Base-by-base conservation (phyloP, 306 rosid genomes). In the Trifolium dubium region DNA sequence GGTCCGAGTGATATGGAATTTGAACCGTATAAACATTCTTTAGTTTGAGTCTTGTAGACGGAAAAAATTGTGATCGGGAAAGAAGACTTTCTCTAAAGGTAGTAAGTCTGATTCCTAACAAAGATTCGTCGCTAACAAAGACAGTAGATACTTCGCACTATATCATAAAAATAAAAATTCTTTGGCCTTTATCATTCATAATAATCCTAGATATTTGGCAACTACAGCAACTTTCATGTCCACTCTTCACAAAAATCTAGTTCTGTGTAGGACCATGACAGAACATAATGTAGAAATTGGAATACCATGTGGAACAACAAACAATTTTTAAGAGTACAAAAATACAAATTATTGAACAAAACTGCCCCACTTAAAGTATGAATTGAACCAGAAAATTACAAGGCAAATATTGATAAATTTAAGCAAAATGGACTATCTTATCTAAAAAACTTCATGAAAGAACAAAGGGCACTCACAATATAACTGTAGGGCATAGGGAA, bases 401-500 rank as follows among this genome's bases (percentile, higher is more conserved):
- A 56, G 18, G 71, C 28, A 58, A 12, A 56, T 5, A 18, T 53
- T 8, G 30, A 31, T 34, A 37, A 63, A 61, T 5, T 10, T 43
- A 69, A 23, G 17, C 71, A 70, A 40, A 47, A 29, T n/a, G 37
- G 32, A 55, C 17, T 5, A 58, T 14, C 47, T n/a, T 4, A 55
- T 34, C 50, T 44, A 11, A 3, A 44, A 44, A 5, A 44, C 4
- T 44, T 44, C 6, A 53, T 10, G 43, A 59, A 30, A 60, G 60
- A 61, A 64, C 64, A 63, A 54, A 53, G 47, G 15, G 50, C 63
- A 67, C 74, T 62, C 15, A 3, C 73, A 58, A 5, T 17, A 37
- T 61, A 55, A 66, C 49, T 49, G 76, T 49, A 61, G 47, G 58
- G 47, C 53, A 64, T 10, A 79, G 34, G 58, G 8, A 43, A 67